A percentile compares a stretch with the other conserved stretches of the same genome.
These are phyloP conservation scores for Trichoderma gamsii DNA, from an alignment of 495 filamentous ascomycete species.

Conservation along the genomic window DNA sequence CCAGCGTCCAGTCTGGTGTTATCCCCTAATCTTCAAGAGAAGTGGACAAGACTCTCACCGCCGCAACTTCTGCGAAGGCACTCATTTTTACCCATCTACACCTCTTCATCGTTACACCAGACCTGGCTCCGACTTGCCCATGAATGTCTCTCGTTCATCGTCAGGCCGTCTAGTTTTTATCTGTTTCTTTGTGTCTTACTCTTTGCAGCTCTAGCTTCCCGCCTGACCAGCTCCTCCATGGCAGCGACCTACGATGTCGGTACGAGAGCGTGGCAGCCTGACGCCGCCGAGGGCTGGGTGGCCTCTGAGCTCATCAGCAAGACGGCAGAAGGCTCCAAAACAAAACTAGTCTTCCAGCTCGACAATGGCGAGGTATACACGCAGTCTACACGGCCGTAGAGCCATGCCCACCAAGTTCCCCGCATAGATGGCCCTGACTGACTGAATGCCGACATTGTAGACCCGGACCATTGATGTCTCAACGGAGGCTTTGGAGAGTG, in stretches of 20 bases:
- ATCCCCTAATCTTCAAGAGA: conserved; percentile 14
- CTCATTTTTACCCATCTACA: conserved; percentile 1
- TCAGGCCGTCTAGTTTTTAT: conserved; percentile 10
- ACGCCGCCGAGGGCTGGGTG: conserved; percentile 91
- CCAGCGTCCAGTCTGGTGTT: conserved; percentile 1
- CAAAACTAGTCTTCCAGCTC: conserved; percentile 75
- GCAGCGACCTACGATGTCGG: conserved; percentile 96
- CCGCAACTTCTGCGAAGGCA: conserved; percentile 1
- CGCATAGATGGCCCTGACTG: neutral
- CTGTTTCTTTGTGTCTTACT: neutral
- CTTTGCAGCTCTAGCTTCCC: conserved; percentile 4
- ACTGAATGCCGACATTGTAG: conserved; percentile 39
- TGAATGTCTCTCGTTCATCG: conserved; percentile 11
- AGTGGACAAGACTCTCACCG: conserved; percentile 13
- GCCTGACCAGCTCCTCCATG: conserved; percentile 45
- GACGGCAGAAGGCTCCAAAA: conserved; percentile 74
- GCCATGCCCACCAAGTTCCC: neutral
- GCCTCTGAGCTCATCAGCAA: conserved; percentile 92
- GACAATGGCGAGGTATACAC: conserved; percentile 82
- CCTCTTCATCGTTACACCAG: neutral
- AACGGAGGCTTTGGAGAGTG: conserved; percentile 63
- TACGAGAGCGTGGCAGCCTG: conserved; percentile 96
- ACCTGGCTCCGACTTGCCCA: conserved; percentile 2
- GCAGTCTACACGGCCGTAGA: neutral
- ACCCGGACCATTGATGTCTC: conserved; percentile 77